Conservation (phyloP, 208 protist genomes). For the Crithidia bombi region DNA sequence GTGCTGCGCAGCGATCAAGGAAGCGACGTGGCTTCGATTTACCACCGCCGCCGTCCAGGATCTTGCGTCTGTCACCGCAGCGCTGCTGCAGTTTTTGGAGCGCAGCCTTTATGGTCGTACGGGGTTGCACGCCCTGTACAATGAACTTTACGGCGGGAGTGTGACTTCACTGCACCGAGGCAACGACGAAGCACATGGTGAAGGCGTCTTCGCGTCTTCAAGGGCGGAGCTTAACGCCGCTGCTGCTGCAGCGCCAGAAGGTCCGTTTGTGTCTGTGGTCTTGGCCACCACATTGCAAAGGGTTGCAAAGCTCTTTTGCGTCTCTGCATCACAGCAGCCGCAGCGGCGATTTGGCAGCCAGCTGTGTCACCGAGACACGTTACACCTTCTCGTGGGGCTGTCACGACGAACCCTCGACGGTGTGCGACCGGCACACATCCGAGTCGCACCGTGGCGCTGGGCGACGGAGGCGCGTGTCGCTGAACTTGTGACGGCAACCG, state of each 20-base stretch:
- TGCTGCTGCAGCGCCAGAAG: conserved; percentile 19
- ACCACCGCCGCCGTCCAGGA: conserved; percentile 13
- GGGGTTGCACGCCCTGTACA: conserved; percentile 15
- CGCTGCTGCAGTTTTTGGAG: conserved; percentile 35
- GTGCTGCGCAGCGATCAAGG: conserved; percentile 33
- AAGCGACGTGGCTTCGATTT: conserved; percentile 31
- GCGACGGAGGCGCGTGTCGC: conserved; percentile 13
- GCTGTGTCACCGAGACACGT: conserved; percentile 3
- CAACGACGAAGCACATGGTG: no score
- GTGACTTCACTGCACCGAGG: background rate
- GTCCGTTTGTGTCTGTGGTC: conserved; percentile 19
- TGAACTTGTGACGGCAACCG: conserved; percentile 9
- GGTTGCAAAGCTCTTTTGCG: conserved; percentile 29
- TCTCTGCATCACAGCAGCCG: background rate
- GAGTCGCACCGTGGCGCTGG: conserved; percentile 25
- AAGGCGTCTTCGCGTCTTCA: background rate
- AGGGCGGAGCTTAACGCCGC: background rate
- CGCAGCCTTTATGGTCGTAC: conserved; percentile 24
- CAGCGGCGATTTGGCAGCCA: conserved; percentile 2
- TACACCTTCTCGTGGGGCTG: conserved; percentile 40
- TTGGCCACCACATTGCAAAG: conserved; percentile 29
- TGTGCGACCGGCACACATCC: conserved; percentile 9
- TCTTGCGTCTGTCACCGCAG: conserved; percentile 12
- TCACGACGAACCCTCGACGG: conserved; percentile 19
- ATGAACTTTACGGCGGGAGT: conserved; percentile 7